Conservation (phyloP, 148 eudicot genomes). For the Fagopyrum esculentum region DNA sequence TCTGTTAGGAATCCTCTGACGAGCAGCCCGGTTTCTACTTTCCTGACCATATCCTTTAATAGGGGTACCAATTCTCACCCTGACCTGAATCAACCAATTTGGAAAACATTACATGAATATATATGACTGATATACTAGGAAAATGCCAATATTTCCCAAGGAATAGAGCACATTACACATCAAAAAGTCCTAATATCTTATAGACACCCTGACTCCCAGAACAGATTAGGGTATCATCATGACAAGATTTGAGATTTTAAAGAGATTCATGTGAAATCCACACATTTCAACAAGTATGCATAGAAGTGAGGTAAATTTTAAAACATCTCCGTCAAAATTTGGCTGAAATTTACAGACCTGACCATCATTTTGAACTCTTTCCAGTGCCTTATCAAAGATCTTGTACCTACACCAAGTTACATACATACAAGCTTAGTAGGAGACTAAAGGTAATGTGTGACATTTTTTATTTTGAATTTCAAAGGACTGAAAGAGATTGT, state of each 20-base stretch:
- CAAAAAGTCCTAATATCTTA: neutral
- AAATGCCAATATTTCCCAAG: neutral
- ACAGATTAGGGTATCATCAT: neutral
- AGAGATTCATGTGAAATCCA: neutral
- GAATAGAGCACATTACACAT: neutral
- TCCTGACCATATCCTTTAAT: constrained; percentile 90
- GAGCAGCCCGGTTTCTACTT: constrained; percentile 84
- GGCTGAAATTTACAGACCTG: constrained; percentile 42
- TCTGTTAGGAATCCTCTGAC: constrained; percentile 69
- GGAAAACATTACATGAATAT: neutral
- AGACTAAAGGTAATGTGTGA: neutral
- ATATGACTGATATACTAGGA: neutral
- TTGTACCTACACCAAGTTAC: constrained; percentile 52
- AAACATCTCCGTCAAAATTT: neutral
- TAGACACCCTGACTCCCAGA: neutral
- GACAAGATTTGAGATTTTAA: neutral
- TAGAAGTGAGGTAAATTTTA: neutral
- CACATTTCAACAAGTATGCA: neutral
- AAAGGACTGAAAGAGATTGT: neutral
- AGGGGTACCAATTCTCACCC: constrained; percentile 80
- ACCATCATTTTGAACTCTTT: constrained; percentile 71
- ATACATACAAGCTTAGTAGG: neutral
- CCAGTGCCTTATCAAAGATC: constrained; percentile 74
- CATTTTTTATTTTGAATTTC: neutral
- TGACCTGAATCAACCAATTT: constrained; percentile 39